Evolutionary conservation across 306 rosid genomes (phyloP).

Genomic region (Delonix regia): DNA sequence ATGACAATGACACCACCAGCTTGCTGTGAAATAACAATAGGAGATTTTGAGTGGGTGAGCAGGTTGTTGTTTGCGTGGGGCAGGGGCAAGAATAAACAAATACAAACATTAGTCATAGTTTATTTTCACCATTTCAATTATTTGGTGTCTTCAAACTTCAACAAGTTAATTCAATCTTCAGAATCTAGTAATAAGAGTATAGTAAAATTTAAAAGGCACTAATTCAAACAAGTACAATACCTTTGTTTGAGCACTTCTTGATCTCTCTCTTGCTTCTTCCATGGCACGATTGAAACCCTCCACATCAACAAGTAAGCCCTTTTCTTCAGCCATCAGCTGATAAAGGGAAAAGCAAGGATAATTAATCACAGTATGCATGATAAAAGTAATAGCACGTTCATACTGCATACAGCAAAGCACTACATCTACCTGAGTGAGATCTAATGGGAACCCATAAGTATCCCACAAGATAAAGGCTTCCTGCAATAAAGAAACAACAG

Average conservation of each 20-base stretch:
- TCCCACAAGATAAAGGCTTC: slow-evolving; percentile 99
- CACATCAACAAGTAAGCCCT: slow-evolving; percentile 76
- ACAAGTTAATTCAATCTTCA: background rate
- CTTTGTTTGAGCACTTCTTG: slow-evolving; percentile 92
- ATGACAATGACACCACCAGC: slow-evolving; percentile 84
- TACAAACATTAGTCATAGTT: background rate
- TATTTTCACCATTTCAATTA: background rate
- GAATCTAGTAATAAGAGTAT: background rate
- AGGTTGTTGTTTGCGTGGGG: no score
- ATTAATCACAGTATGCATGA: background rate
- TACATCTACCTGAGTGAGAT: slow-evolving; percentile 86
- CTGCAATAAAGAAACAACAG: slow-evolving; percentile 52
- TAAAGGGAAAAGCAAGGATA: slow-evolving; percentile 34
- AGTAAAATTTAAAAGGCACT: slow-evolving; percentile 7
- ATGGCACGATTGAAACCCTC: slow-evolving; percentile 76
- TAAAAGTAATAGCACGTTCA: slow-evolving; percentile 22
- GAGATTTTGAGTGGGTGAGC: background rate
- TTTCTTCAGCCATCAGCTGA: slow-evolving; percentile 98
- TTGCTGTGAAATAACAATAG: slow-evolving; percentile 63
- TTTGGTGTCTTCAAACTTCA: background rate
- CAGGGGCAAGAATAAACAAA: slow-evolving; percentile 5
- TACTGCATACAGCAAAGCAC: slow-evolving; percentile 24
- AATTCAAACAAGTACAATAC: slow-evolving; percentile 42
- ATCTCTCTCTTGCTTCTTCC: slow-evolving; percentile 95
- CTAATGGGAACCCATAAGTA: slow-evolving; percentile 92